Conservation (phyloP, 805 yeast genomes). For the Zygosaccharomyces lentus region DNA sequence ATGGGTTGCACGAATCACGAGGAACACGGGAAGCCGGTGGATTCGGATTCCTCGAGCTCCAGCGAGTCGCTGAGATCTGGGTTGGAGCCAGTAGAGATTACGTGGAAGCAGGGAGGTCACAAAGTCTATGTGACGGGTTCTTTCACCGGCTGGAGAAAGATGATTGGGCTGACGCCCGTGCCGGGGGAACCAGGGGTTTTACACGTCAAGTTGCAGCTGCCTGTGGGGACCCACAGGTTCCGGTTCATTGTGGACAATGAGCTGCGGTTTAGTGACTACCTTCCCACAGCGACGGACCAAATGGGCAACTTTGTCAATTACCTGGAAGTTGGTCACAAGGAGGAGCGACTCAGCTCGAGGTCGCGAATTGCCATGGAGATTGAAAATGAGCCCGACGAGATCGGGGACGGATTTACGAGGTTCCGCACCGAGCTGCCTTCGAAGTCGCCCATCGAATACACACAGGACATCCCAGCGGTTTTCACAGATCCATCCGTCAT, state of each 20-base stretch:
- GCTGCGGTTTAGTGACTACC: slow-evolving; percentile 75
- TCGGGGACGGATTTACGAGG: slow-evolving; percentile 76
- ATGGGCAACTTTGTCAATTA: slow-evolving; percentile 95
- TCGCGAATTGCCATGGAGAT: slow-evolving; percentile 48
- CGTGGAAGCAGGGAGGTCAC: slow-evolving; percentile 95
- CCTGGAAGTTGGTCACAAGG: slow-evolving; percentile 56
- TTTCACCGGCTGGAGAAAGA: slow-evolving; percentile 96
- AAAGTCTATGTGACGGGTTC: slow-evolving; percentile 96
- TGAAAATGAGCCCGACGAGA: slow-evolving; percentile 49
- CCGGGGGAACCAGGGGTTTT: slow-evolving; percentile 39
- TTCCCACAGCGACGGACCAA: slow-evolving; percentile 97
- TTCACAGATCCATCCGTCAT: slow-evolving; percentile 81
- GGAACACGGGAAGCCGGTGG: slow-evolving; percentile 21
- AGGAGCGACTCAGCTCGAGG: slow-evolving; percentile 40
- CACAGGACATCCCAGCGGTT: slow-evolving; percentile 72
- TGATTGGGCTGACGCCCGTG: slow-evolving; percentile 72
- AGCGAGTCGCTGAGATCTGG: slow-evolving; percentile 8
- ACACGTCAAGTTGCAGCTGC: slow-evolving; percentile 68
- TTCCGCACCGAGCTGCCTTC: slow-evolving; percentile 58
- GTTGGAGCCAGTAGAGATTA: slow-evolving; percentile 59
- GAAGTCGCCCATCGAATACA: slow-evolving; percentile 39
- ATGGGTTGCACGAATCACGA: slow-evolving; percentile 34
- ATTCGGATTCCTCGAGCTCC: slow-evolving; percentile 5
- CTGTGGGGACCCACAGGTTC: slow-evolving; percentile 89
- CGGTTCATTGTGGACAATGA: slow-evolving; percentile 94